phyloP scores from a whole-genome alignment of 257 asterid species.

The Dorcoceras hygrometricum region DNA sequence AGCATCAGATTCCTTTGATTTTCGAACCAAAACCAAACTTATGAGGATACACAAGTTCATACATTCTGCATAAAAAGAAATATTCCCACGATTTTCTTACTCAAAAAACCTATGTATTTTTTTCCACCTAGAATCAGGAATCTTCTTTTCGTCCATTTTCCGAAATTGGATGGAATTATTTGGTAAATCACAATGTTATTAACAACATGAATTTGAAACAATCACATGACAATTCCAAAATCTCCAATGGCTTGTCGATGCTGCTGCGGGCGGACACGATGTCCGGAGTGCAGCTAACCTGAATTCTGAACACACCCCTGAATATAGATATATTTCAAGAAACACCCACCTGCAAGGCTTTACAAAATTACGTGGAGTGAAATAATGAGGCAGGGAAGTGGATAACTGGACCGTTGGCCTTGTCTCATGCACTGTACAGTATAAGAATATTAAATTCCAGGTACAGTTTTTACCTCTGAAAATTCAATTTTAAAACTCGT shows the following conservation, averaged over 20 bases:
- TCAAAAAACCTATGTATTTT: constrained; percentile 36
- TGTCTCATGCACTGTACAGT: constrained; percentile 23
- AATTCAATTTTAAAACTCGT: constrained; percentile 23
- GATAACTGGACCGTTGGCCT: constrained; percentile 35
- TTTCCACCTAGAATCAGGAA: constrained; percentile 11
- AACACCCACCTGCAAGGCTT: constrained; percentile 7
- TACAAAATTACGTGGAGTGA: background rate
- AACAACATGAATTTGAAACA: background rate
- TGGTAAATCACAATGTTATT: too few relatives aligned
- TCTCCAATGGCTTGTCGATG: too few relatives aligned
- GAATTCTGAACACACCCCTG: background rate
- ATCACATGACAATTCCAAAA: background rate
- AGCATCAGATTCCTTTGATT: constrained; percentile 41
- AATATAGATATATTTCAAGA: background rate
- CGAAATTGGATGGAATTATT: background rate
- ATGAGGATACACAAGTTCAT: constrained; percentile 20
- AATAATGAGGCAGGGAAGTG: background rate
- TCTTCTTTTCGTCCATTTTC: constrained; percentile 16
- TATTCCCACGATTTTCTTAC: constrained; percentile 10
- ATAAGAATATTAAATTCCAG: background rate
- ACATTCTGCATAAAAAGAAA: background rate
- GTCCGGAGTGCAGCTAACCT: too few relatives aligned
- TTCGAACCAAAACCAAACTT: constrained; percentile 20
- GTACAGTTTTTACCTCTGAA: constrained; percentile 16
- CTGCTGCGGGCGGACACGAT: too few relatives aligned